phyloP scores from a whole-genome alignment of 148 eudicot genomes.

The Fagopyrum tataricum region DNA sequence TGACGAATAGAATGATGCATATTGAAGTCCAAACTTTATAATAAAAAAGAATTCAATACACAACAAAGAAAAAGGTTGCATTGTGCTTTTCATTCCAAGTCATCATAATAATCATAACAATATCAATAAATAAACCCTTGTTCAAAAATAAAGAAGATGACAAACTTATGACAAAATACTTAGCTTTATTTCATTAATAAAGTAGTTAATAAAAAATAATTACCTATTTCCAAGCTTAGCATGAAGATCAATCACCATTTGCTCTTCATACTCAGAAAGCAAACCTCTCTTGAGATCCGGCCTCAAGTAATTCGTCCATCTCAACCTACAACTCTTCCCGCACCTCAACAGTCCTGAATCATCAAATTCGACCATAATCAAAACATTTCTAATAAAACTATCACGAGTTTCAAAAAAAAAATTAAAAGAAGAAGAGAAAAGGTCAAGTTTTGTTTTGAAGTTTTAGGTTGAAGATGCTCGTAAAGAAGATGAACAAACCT shows the following conservation, averaged over 20 bases:
- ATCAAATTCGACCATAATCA: not conserved
- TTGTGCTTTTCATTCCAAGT: constrained; percentile 8
- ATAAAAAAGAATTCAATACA: not conserved
- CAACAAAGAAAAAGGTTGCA: not conserved
- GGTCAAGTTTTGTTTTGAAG: no score
- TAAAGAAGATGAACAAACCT: no score
- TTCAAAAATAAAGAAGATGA: not conserved
- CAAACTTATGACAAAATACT: not conserved
- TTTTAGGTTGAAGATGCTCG: no score
- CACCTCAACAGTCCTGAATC: constrained; percentile 39
- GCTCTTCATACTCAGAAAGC: constrained; percentile 76
- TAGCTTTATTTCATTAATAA: not conserved
- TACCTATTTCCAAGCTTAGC: constrained; percentile 93
- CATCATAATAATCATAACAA: constrained; percentile 3
- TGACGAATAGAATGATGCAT: constrained; percentile 7
- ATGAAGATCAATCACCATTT: constrained; percentile 89
- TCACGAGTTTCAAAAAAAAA: no score
- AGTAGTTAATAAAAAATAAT: not conserved
- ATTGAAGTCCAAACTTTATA: not conserved
- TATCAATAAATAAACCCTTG: not conserved
- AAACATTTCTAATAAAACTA: no score
- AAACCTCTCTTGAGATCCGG: constrained; percentile 89
- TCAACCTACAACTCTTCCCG: constrained; percentile 88
- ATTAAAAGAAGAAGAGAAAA: no score
- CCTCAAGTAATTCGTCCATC: constrained; percentile 96